Base-by-base conservation (phyloP, 306 rosid species). In the Bauhinia variegata region DNA sequence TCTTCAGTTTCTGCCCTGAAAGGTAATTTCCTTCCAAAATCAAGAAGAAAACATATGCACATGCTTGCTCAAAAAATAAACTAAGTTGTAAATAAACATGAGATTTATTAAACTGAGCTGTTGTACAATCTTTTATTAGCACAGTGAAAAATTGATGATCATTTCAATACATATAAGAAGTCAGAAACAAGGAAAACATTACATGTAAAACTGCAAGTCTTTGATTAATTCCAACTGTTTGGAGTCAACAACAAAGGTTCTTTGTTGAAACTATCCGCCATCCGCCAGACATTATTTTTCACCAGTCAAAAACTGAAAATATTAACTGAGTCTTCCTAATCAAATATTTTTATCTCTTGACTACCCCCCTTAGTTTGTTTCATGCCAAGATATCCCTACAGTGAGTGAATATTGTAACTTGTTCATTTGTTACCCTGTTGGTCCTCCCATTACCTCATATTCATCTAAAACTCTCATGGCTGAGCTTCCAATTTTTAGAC, bases 1-100 rank as follows among this genome's bases (percentile, higher is more conserved):
- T 85, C 89, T 54, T 8, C 80, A 6, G 96, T 79, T 87, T 93
- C 95, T 5, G 78, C 81, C 85, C 99, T 93, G 96, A 83, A 82
- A 41, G 59, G 59, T 67, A 57, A 3, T 13, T 53, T 63, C 32
- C 6, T 43, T 64, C 16, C 60, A 73, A 71, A 69, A 73, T 80
- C 77, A 79, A 66, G 34, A 79, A 37, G 73, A 71, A 65, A 68
- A 75, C 37, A 31, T 49, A 15, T 8, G 48, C 15, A 68, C 50
- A 61, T 34, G 42, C 57, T n/a, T n/a, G n/a, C n/a, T n/a, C n/a
- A 56, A 12, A 41, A 61, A 57, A 72, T 65, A 73, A 73, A 48
- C 34, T 63, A 58, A 54, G 17, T 53, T n/a, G 32, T 67, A 78
- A 49, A 62, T 32, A 53, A 71, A 64, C 38, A 72, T 50, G 57